phyloP scores from a whole-genome alignment of 352 stramenopile genomes.

The Phytopythium cucurbitacearum region DNA sequence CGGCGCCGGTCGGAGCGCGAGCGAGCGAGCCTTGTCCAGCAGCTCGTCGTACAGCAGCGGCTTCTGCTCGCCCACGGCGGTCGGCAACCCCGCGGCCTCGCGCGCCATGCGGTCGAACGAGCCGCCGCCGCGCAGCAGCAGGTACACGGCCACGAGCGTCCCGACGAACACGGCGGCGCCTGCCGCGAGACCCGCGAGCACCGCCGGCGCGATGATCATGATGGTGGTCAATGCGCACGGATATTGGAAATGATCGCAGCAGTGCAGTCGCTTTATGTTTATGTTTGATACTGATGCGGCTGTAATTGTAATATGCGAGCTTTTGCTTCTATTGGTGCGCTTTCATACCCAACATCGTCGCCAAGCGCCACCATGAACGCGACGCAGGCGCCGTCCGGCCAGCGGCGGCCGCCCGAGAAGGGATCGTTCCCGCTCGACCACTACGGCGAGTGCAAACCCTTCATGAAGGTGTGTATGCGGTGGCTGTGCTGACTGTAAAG shows the following conservation, averaged over 20 bases:
- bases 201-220: slow-evolving; percentile 47
- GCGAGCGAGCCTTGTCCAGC: slow-evolving; percentile 37
- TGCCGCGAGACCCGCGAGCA: slow-evolving; percentile 74
- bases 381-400: slow-evolving; percentile 60
- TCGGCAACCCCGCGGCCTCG: slow-evolving; percentile 67
- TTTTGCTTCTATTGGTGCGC: slow-evolving; percentile 8
- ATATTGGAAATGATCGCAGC: no score
- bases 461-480: slow-evolving; percentile 61
- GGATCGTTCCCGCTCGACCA: slow-evolving; percentile 90
- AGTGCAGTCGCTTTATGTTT: not conserved
- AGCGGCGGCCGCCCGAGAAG: slow-evolving; percentile 83
- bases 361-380: slow-evolving; percentile 60
- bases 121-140: slow-evolving; percentile 75
- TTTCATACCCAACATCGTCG: not conserved
- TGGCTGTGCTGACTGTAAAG: not conserved
- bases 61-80: slow-evolving; percentile 56
- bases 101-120: slow-evolving; percentile 87
- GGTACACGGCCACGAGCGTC: slow-evolving; percentile 79
- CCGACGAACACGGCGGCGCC: slow-evolving; percentile 80
- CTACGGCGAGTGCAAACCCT: slow-evolving; percentile 86
- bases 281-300: not conserved
- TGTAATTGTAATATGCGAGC: slow-evolving; percentile 1
- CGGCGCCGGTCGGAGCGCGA: slow-evolving; percentile 26
- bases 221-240: not conserved
- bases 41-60: slow-evolving; percentile 87